Evolutionary conservation across 2,329 filamentous ascomycete species (phyloP), one percentile per base, ranked within the genome.

Genomic region (Fusarium subtropicale): DNA sequence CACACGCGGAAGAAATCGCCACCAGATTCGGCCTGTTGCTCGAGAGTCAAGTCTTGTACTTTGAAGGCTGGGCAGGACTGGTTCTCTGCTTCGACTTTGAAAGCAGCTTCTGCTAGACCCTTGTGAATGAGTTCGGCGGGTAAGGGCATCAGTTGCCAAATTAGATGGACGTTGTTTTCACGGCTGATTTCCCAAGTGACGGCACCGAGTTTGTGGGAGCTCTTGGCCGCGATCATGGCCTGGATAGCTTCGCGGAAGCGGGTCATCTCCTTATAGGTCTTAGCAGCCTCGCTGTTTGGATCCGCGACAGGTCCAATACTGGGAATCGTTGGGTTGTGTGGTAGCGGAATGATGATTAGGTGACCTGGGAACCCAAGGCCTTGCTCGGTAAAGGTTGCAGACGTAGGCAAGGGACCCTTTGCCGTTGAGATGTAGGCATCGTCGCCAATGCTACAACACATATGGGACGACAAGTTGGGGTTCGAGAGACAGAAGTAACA

Each of bases 401-500:
- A 80, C 3, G 89, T 91, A 3, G 92, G 90, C 1, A 99, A 85
- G 7, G 96, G 94, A 0, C 96, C 96, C 79, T 97, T 97, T 62
- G 96, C 93, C 26, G 92, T 96, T 30, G 96, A 97, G 56, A 98
- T 81, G 78, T 98, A 98, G 56, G 90, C 87, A 64, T 97, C 92
- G 20, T 94, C 90, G 55, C 92, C 96, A 68, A 99, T 95, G 28
- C 92, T 94, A 69, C 92, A 91, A 74, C 97, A 91, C 79, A 99
- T 91, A 80, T 99, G 95, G 2, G 91, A 91, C 54, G 92, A 91
- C 45, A 96, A 84, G 64, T 91, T 91, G 8, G 92, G 89, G 78
- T 97, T 97, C 8, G 93, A 94, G 13, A 99, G 86, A 77, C 96
- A 99, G 83, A 99, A 98, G 84, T 96, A 99, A 81, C 96, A 99